Percentiles rank a stretch among this genome's conserved stretches.
Conservation (phyloP, 75 land plant genomes). For the Adiantum capillusveneris region DNA sequence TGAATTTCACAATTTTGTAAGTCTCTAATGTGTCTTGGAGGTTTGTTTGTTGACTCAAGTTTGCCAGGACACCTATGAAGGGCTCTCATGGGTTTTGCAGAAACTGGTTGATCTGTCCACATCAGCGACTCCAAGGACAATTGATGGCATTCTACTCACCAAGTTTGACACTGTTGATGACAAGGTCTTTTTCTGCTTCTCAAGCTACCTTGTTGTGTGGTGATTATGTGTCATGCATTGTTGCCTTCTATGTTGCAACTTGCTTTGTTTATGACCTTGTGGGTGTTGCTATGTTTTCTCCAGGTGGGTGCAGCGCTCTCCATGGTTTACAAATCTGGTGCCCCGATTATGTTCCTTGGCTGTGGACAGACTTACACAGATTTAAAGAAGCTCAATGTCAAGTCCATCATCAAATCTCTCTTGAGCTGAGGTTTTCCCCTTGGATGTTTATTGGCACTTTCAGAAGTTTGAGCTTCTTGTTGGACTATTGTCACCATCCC, state of each 20-base stretch:
- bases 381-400: conserved; percentile 94
- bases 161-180: conserved; percentile 97
- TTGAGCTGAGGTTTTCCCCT: too few relatives aligned
- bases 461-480: too few relatives aligned
- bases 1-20: background rate
- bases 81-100: conserved; percentile 28
- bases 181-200: conserved; percentile 55
- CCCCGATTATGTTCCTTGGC: conserved; percentile 96
- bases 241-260: too few relatives aligned
- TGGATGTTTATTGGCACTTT: too few relatives aligned
- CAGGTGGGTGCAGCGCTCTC: conserved; percentile 99
- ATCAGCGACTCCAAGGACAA: conserved; percentile 46
- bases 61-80: too few relatives aligned
- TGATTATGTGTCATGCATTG: background rate
- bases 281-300: background rate
- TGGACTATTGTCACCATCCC: too few relatives aligned
- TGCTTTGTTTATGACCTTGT: background rate
- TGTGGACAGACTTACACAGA: conserved; percentile 98
- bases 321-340: conserved; percentile 96
- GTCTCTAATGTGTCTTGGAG: too few relatives aligned
- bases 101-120: conserved; percentile 86
- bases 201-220: background rate
- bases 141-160: conserved; percentile 85
- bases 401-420: conserved; percentile 85
- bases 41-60: too few relatives aligned